Conservation (phyloP, 2,329 filamentous ascomycete species). For the Cercospora beticola region DNA sequence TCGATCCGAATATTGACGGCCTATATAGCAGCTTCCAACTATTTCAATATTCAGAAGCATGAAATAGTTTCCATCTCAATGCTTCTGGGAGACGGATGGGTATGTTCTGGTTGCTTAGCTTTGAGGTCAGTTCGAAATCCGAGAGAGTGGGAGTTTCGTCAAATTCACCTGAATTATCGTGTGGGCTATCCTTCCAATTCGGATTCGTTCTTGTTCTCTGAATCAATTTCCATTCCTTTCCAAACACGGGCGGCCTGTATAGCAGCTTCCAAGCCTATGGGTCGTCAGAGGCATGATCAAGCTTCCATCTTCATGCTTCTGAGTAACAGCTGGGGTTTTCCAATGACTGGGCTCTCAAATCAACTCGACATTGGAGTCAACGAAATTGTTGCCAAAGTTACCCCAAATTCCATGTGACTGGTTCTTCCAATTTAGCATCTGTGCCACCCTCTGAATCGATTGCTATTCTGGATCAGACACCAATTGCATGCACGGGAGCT, state of each 20-base stretch:
- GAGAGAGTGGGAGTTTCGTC: not conserved
- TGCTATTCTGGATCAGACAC: not conserved
- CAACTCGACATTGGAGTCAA: too few species aligned
- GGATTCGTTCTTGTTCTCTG: not conserved
- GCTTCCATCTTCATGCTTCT: not conserved
- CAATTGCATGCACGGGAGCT: not conserved
- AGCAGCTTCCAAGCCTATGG: not conserved
- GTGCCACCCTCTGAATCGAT: not conserved
- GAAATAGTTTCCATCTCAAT: too few species aligned
- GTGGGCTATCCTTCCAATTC: not conserved
- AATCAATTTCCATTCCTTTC: not conserved
- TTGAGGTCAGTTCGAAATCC: not conserved
- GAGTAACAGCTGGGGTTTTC: not conserved
- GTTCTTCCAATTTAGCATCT: too few species aligned
- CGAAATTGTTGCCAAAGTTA: too few species aligned
- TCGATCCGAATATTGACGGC: too few species aligned
- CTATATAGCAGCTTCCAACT: too few species aligned
- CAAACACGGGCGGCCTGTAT: not conserved
- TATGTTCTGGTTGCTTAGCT: not conserved
- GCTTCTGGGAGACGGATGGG: not conserved
- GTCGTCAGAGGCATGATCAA: not conserved
- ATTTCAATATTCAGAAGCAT: too few species aligned
- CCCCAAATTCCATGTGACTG: too few species aligned
- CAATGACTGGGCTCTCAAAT: not conserved
- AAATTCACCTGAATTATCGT: not conserved